Evolutionary conservation across 2,329 filamentous ascomycete genomes (phyloP).

Genomic region (Lithohypha guttulata): DNA sequence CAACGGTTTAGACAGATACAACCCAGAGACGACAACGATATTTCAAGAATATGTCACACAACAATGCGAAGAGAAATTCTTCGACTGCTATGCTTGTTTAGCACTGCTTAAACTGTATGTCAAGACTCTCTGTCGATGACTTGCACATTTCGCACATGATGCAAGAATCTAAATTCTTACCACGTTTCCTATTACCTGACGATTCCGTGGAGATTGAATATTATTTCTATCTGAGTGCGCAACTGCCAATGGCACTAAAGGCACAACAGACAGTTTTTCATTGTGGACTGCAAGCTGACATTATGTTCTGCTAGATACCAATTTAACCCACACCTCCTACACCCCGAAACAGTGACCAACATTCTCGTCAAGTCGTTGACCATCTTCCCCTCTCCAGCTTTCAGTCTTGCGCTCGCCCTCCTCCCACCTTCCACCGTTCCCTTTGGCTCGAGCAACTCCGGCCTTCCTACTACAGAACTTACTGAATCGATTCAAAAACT

Average conservation of each 20-base stretch:
- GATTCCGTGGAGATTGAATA: conserved; percentile 55
- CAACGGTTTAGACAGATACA: conserved; percentile 95
- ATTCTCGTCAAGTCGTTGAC: conserved; percentile 96
- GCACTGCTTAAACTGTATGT: conserved; percentile 89
- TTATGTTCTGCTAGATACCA: conserved; percentile 60
- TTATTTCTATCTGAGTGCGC: conserved; percentile 63
- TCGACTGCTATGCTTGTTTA: conserved; percentile 93
- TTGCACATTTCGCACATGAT: conserved; percentile 47
- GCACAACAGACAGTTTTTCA: too few relatives aligned
- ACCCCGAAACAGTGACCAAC: conserved; percentile 96
- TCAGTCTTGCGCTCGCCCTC: conserved; percentile 85
- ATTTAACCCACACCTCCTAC: conserved; percentile 96
- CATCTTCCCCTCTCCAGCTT: conserved; percentile 92
- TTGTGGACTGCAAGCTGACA: conserved; percentile 13
- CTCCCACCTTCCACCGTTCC: conserved; percentile 73
- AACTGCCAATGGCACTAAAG: too few relatives aligned
- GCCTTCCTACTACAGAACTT: conserved; percentile 41
- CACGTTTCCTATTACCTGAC: conserved; percentile 99
- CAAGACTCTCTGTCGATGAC: background rate
- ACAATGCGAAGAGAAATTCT: conserved; percentile 90
- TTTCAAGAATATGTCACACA: conserved; percentile 91
- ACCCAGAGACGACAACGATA: conserved; percentile 84
- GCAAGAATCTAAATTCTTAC: conserved; percentile 48
- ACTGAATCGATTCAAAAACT: conserved; percentile 88
- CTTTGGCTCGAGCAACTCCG: conserved; percentile 40